A percentile compares a stretch with the other conserved stretches of the same genome.
Conservation (phyloP, 192 early-diverging fungal genomes). For the Chytriomyces sp. region DNA sequence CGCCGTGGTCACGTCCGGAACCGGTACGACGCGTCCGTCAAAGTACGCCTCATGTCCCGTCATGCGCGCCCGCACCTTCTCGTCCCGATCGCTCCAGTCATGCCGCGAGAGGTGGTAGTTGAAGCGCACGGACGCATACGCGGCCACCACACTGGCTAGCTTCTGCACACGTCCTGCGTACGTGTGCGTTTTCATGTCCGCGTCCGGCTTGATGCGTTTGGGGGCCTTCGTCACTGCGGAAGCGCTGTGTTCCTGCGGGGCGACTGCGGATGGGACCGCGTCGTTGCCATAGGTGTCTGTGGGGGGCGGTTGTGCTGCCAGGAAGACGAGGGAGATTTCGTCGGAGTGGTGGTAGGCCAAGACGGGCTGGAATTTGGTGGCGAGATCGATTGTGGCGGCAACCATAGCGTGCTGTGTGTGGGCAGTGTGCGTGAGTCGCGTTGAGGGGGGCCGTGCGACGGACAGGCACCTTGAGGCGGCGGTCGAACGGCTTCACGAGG, state of each 20-base stretch:
- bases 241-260: background rate
- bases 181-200: constrained; percentile 33
- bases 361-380: constrained; percentile 44
- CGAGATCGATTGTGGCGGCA: constrained; percentile 46
- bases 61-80: constrained; percentile 33
- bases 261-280: background rate
- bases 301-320: constrained; percentile 26
- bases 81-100: constrained; percentile 30
- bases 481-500: constrained; percentile 55
- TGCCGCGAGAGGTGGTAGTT: constrained; percentile 46
- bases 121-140: constrained; percentile 51
- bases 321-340: constrained; percentile 60
- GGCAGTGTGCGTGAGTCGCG: too few species aligned
- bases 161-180: constrained; percentile 57
- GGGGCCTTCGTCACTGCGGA: background rate
- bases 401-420: constrained; percentile 40
- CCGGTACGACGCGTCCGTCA: constrained; percentile 50
- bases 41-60: constrained; percentile 44
- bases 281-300: constrained; percentile 5
- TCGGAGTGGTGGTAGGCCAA: constrained; percentile 52
- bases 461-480: constrained; percentile 35
- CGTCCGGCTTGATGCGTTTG: constrained; percentile 2
- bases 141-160: constrained; percentile 47
- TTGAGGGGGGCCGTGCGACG: background rate
- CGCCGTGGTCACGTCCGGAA: constrained; percentile 24